Conservation (phyloP, 805 yeast species). For the Candida peoriensis region DNA sequence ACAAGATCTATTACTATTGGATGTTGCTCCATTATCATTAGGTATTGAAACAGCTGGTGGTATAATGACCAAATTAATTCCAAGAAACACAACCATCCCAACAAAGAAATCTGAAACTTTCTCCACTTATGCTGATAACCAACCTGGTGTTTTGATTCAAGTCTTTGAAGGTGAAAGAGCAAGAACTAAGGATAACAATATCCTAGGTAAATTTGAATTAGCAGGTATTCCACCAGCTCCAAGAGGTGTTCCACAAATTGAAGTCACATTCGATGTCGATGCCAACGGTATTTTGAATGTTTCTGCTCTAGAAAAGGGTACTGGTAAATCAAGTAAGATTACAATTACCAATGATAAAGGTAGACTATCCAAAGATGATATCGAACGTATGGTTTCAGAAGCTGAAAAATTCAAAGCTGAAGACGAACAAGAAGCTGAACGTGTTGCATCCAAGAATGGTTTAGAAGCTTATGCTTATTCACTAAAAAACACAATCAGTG, state of each 20-base stretch:
- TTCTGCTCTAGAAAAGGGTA: slow-evolving; percentile 96
- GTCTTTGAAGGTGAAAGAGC: slow-evolving; percentile 99
- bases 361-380: slow-evolving; percentile 96
- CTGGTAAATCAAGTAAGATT: slow-evolving; percentile 95
- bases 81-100: slow-evolving; percentile 98
- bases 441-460: slow-evolving; percentile 93
- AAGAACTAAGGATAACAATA: slow-evolving; percentile 92
- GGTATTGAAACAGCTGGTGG: slow-evolving; percentile 99
- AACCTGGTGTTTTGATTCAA: slow-evolving; percentile 98
- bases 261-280: slow-evolving; percentile 94
- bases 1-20: slow-evolving; percentile 92
- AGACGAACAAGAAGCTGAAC: slow-evolving; percentile 90
- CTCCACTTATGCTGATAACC: slow-evolving; percentile 98
- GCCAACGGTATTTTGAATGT: slow-evolving; percentile 98
- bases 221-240: slow-evolving; percentile 98
- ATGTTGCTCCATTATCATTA: slow-evolving; percentile 96
- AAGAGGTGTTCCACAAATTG: slow-evolving; percentile 98
- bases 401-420: slow-evolving; percentile 98
- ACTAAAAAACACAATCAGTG: slow-evolving; percentile 75
- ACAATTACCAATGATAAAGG: slow-evolving; percentile 99
- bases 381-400: slow-evolving; percentile 95
- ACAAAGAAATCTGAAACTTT: slow-evolving; percentile 97
- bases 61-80: slow-evolving; percentile 98
- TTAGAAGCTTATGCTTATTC: slow-evolving; percentile 95
- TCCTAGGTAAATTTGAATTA: slow-evolving; percentile 95